Evolutionary conservation across 2,329 filamentous ascomycete genomes (phyloP), one percentile per base, ranked within the genome.

Genomic region (Fusarium lyarnte): DNA sequence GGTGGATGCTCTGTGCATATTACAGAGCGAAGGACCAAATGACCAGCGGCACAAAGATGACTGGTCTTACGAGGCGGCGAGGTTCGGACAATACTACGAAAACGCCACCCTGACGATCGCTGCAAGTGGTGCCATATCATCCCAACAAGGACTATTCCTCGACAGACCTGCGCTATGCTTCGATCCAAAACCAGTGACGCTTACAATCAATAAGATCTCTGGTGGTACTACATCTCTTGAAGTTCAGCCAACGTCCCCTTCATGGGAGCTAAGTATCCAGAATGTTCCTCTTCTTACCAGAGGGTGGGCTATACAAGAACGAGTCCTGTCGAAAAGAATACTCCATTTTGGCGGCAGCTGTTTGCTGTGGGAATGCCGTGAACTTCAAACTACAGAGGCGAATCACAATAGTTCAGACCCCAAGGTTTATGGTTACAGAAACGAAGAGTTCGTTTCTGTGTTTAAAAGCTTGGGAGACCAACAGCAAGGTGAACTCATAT

Each of bases 81-180:
- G 51, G n/a, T 65, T 66, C 7, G 60, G 63, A 12, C n/a, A 58
- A 12, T 58, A 65, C 17, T 65, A 66, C 10, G 31, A 52, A 27
- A 65, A 58, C 7, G 38, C 60, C 2, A 19, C 9, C 9, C 19
- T 65, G 4, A 66, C 63, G 23, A 58, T 65, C 5, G 51, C 60
- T 4, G 33, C 51, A n/a, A 65, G 21, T 1, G 51, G 43, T 4
- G 33, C 43, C 2, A 16, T 33, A 5, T 65, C 60, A 9, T 66
- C 63, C 8, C 16, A 21, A 5, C n/a, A 58, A 29, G 60, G 51
- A 5, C 38, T 65, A 5, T 66, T 65, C 7, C 39, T 66, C 2
- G 17, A 4, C 5, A 19, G 63, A 10, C 39, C 45, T 1, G 60
- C 19, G 1, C n/a, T 66, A 8, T 25, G 57, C 5, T 38, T 45